Conservation (phyloP, 768 basidiomycete genomes). For the Neoboletus subvelutipes region DNA sequence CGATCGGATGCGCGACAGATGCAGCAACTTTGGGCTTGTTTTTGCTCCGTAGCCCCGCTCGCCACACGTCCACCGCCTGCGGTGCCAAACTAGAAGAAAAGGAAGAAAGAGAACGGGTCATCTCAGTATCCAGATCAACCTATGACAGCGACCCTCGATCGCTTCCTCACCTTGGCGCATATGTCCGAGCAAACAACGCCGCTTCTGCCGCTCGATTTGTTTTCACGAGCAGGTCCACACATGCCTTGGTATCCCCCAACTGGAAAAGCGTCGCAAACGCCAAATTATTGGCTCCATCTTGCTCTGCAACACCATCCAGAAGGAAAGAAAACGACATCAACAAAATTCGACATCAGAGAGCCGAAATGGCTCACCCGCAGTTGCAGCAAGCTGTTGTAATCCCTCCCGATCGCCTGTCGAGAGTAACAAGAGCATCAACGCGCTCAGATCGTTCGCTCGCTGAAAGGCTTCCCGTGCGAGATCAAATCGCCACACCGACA, state of each 20-base stretch:
- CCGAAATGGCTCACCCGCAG: constrained; percentile 56
- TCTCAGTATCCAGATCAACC: background rate
- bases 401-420: constrained; percentile 80
- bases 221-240: constrained; percentile 80
- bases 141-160: background rate
- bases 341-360: background rate
- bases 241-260: constrained; percentile 72
- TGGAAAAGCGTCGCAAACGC: constrained; percentile 90
- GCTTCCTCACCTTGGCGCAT: constrained; percentile 69
- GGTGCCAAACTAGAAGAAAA: constrained; percentile 50
- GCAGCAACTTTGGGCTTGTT: constrained; percentile 77
- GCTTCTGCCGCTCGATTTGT: constrained; percentile 91
- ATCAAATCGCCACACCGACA: constrained; percentile 91
- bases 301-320: constrained; percentile 39
- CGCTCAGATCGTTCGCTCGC: constrained; percentile 84
- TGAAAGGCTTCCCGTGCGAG: constrained; percentile 89
- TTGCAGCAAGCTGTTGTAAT: constrained; percentile 56
- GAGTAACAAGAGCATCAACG: constrained; percentile 80
- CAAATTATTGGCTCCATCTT: constrained; percentile 86
- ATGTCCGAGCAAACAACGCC: constrained; percentile 91
- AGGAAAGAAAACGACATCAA: background rate
- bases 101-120: no score
- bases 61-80: constrained; percentile 77
- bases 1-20: constrained; percentile 72
- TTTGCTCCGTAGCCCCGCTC: constrained; percentile 61